Evolutionary conservation across 176 grass and related monocot genomes (phyloP).

Genomic region (Eremochloa ophiuroides): DNA sequence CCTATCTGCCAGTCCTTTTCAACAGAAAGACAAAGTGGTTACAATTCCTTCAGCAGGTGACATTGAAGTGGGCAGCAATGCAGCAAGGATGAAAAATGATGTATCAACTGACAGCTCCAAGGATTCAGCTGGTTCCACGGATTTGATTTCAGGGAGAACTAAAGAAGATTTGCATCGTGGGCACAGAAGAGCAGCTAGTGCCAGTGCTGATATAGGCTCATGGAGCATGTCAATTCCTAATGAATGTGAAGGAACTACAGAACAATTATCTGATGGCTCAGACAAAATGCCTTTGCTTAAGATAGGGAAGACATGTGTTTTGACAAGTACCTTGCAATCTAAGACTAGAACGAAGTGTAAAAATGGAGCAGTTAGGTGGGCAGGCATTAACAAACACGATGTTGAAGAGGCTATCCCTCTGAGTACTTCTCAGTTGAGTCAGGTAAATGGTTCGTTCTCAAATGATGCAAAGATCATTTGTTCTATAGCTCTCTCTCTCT

Average conservation of each 20-base stretch:
- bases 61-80: slow-evolving; percentile 37
- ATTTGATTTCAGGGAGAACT: slow-evolving; percentile 33
- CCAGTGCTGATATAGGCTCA: slow-evolving; percentile 61
- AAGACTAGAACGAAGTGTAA: slow-evolving; percentile 65
- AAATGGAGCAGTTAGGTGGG: slow-evolving; percentile 58
- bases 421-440: slow-evolving; percentile 47
- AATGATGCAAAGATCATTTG: neutral
- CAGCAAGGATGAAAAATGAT: slow-evolving; percentile 47
- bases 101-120: slow-evolving; percentile 45
- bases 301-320: slow-evolving; percentile 52
- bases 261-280: slow-evolving; percentile 45
- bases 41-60: slow-evolving; percentile 33
- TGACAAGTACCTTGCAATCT: slow-evolving; percentile 51
- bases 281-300: slow-evolving; percentile 45
- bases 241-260: slow-evolving; percentile 52
- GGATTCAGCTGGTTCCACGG: slow-evolving; percentile 50
- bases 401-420: slow-evolving; percentile 48
- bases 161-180: slow-evolving; percentile 36
- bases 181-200: slow-evolving; percentile 64
- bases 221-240: slow-evolving; percentile 63
- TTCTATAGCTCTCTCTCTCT: slow-evolving; percentile 8
- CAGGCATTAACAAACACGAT: slow-evolving; percentile 37
- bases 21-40: slow-evolving; percentile 32
- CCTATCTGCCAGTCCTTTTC: slow-evolving; percentile 40
- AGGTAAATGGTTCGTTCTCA: slow-evolving; percentile 39